phyloP scores from a whole-genome alignment of 176 grass and related monocot species.

The Ampelocalamus luodianensis region DNA sequence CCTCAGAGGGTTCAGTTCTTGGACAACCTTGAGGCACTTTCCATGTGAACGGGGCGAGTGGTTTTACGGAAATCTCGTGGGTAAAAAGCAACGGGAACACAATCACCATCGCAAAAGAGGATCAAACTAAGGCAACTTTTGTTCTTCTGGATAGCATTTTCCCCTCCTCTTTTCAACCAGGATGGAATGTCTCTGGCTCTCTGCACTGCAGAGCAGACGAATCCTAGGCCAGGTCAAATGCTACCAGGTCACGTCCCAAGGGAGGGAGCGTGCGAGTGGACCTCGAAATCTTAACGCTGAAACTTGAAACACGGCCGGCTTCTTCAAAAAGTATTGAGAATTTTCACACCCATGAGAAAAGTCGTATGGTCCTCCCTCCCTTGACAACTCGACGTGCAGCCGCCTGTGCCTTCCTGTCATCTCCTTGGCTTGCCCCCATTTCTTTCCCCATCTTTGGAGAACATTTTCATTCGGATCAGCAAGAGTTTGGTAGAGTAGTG shows the following conservation, averaged over 20 bases:
- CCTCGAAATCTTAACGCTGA: constrained; percentile 16
- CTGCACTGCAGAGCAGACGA: neutral
- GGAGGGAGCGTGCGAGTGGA: neutral
- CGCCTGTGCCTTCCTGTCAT: neutral
- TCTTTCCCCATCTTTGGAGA: too few relatives aligned
- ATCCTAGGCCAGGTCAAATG: neutral
- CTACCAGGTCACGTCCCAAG: neutral
- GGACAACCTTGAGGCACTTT: neutral
- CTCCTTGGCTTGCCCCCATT: too few relatives aligned
- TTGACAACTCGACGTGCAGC: neutral
- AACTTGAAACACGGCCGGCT: neutral
- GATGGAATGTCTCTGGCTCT: neutral
- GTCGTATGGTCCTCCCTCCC: neutral
- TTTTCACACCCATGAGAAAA: neutral
- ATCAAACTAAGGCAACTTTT: neutral
- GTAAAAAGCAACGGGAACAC: neutral
- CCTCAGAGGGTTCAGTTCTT: neutral
- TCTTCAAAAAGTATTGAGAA: neutral
- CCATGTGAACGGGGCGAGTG: constrained; percentile 35
- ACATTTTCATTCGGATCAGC: neutral
- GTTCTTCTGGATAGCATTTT: constrained; percentile 3
- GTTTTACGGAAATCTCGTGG: neutral
- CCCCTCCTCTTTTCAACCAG: neutral
- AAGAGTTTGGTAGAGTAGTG: neutral
- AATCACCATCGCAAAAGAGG: constrained; percentile 25